Evolutionary conservation across 192 early-diverging fungal species (phyloP), one percentile per base, ranked within the genome.

Genomic region (Umbelopsis sp.): DNA sequence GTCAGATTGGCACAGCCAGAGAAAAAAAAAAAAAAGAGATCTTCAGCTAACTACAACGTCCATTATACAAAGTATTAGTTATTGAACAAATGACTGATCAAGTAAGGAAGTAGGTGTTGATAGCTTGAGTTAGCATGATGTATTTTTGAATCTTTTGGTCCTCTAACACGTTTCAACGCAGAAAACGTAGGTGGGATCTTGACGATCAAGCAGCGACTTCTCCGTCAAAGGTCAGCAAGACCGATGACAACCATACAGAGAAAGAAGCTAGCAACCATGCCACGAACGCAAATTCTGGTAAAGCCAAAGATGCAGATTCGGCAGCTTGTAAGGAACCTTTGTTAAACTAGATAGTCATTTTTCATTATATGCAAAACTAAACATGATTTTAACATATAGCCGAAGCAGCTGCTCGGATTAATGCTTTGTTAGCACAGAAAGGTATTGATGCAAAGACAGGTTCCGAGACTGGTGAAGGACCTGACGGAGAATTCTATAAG

Each of bases 371-470:
- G 46, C 18, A 23, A 45, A 41, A 15, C 8, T 41, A 52, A 66
- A 21, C 5, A 21, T 49, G 10, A 46, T 22, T 21, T 50, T 18
- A 2, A 7, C 5, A 33, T 33, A 1, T 51, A 76, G 86, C 79
- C 33, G 72, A 79, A 20, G 86, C 85, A 7, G 83, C 80, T 8
- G 86, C 86, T 12, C 80, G 80, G 49, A 77, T 86, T 53, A 86
- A 84, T 50, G 85, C 84, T 16, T 82, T 82, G 74, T 72, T 88
- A 18, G 81, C 77, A 0, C 81, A 79, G 27, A 81, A 86, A 66
- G 85, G 86, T n/a, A 81, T 81, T 72, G 69, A 75, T 1, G 61
- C 53, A 13, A 69, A 75, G 67, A 25, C 51, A 44, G 49, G 52
- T 16, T 33, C 61, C 12, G 46, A 64, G 9, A 52, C 61, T 48